Base-by-base conservation (phyloP, 129 eudicot genomes). In the Heracleum sosnowskyi region DNA sequence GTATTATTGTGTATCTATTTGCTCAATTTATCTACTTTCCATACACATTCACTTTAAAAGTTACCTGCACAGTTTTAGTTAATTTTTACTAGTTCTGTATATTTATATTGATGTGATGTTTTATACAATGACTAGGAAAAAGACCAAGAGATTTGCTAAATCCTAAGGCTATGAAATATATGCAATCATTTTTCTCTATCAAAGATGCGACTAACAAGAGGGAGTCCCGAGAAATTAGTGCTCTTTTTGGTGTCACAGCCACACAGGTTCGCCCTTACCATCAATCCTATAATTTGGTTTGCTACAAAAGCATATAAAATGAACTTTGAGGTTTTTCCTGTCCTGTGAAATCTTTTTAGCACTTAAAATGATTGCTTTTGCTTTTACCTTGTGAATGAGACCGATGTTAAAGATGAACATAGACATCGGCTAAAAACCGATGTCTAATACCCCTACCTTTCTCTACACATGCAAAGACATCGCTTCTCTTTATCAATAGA, bases 181-280 rank as follows among this genome's bases (percentile, higher is more conserved):
- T 92, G 97, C 99, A 92, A 46, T 76, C 86, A 12, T 83, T 96
- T 45, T 96, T 96, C 81, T 87, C 97, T 60, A 79, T 92, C 39
- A 96, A 96, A 92, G 99, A 96, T 70, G 93, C 89, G 63, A 89
- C 92, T 57, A 90, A 80, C 89, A 96, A 96, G 91, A 87, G 88
- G 86, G 99, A 96, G 80, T 87, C 80, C 26, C 89, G 95, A 31
- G 99, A 92, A 77, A 92, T 96, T 45, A 85, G 97, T 83, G 85
- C 95, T 85, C 99, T 86, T 49, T 96, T 87, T 89, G 97, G 97
- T 60, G 80, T 96, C 74, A 96, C 99, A 77, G 97, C 84, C 17
- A 96, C 99, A 16, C 99, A 96, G 99, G 99, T 96, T 78, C 79
- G 16, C 57, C 39, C 35, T 46, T 66, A 53, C n/a, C 49, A 45